Evolutionary conservation across 2,329 filamentous ascomycete genomes (phyloP).

Genomic region (Lasiodiplodia sp.): DNA sequence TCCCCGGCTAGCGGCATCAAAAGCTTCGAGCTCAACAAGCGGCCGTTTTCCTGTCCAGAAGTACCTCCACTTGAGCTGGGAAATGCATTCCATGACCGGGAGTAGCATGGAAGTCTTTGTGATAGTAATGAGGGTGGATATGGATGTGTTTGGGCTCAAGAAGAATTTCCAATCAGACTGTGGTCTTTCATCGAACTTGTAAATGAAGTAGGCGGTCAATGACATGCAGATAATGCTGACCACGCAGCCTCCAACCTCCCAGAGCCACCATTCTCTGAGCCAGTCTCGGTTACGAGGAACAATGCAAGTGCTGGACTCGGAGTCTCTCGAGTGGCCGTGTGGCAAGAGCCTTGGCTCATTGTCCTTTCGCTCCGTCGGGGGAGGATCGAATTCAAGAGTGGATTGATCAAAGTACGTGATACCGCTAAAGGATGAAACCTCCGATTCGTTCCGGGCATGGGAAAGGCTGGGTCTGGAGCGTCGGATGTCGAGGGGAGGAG

Average conservation of each 20-base stretch:
- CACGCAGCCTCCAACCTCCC: slow-evolving; percentile 23
- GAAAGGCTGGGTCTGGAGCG: too few relatives aligned
- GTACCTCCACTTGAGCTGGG: slow-evolving; percentile 48
- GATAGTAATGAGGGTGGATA: slow-evolving; percentile 45
- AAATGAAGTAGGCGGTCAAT: slow-evolving; percentile 29
- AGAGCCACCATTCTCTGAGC: slow-evolving; percentile 17
- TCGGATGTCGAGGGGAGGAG: too few relatives aligned
- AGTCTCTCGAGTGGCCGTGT: too few relatives aligned
- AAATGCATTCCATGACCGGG: slow-evolving; percentile 41
- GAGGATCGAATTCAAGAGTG: too few relatives aligned
- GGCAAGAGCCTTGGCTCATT: too few relatives aligned
- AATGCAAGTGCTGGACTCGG: too few relatives aligned
- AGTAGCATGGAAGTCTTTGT: slow-evolving; percentile 43
- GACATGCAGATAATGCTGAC: slow-evolving; percentile 28
- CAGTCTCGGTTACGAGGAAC: not conserved
- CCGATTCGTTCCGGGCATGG: too few relatives aligned
- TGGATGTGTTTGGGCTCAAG: slow-evolving; percentile 40
- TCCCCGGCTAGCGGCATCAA: slow-evolving; percentile 40
- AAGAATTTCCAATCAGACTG: slow-evolving; percentile 29
- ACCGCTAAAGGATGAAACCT: too few relatives aligned
- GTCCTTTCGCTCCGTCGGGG: too few relatives aligned
- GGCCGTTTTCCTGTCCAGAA: slow-evolving; percentile 32
- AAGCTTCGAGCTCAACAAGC: slow-evolving; percentile 39
- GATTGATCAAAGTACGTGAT: too few relatives aligned
- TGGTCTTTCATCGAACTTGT: slow-evolving; percentile 25